Evolutionary conservation across 495 filamentous ascomycete genomes (phyloP).

Genomic region (Oidiodendron maius): DNA sequence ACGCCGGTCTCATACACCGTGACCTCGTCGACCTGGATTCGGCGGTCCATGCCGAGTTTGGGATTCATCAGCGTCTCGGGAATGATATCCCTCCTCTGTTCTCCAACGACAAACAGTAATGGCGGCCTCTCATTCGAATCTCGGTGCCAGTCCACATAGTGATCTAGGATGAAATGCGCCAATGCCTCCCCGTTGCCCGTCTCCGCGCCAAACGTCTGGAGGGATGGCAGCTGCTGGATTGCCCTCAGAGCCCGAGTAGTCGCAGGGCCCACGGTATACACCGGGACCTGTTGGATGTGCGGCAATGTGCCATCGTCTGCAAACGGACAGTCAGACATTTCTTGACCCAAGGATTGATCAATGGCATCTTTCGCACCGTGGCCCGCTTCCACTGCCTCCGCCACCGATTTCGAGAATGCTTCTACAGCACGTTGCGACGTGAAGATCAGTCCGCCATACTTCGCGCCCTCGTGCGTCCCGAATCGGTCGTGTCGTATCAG

Average conservation of each 20-base stretch:
- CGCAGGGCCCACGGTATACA: slow-evolving; percentile 92
- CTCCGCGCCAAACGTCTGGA: slow-evolving; percentile 65
- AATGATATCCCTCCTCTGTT: slow-evolving; percentile 82
- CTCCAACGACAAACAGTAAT: slow-evolving; percentile 81
- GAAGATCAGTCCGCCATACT: slow-evolving; percentile 83
- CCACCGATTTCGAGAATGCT: slow-evolving; percentile 56
- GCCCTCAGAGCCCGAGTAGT: slow-evolving; percentile 68
- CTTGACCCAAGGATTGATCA: slow-evolving; percentile 12
- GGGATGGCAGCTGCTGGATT: slow-evolving; percentile 38
- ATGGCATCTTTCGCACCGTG: slow-evolving; percentile 27
- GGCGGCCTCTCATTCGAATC: slow-evolving; percentile 42
- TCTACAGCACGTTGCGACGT: slow-evolving; percentile 94
- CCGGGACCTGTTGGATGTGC: slow-evolving; percentile 47
- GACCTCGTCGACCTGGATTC: slow-evolving; percentile 66
- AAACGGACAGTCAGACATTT: slow-evolving; percentile 3
- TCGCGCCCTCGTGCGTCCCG: slow-evolving; percentile 1
- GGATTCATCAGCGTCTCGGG: slow-evolving; percentile 64
- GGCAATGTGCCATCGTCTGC: slow-evolving; percentile 30
- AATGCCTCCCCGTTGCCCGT: slow-evolving; percentile 78
- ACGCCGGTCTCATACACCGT: slow-evolving; percentile 83
- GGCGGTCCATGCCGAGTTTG: slow-evolving; percentile 28
- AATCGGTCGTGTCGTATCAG: slow-evolving; percentile 32
- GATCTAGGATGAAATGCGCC: slow-evolving; percentile 66
- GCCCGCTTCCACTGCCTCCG: slow-evolving; percentile 36
- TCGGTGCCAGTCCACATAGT: slow-evolving; percentile 49